Evolutionary conservation across 163 green algal genomes (phyloP).

Genomic region (Trebouxiophyceae sp.): DNA sequence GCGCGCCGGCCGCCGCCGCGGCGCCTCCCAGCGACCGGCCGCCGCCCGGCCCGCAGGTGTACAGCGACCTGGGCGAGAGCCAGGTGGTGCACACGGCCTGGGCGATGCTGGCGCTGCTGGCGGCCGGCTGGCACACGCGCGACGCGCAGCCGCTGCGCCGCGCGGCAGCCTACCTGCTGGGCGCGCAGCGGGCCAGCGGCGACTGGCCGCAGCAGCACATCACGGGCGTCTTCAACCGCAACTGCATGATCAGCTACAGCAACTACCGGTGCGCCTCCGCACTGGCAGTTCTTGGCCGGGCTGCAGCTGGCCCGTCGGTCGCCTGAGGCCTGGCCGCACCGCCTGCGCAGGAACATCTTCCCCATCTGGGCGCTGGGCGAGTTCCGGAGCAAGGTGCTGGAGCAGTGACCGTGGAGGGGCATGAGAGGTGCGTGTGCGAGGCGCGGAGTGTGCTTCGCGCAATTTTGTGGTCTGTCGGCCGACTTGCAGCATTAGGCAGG

Average conservation of each 20-base stretch:
- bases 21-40: too few relatives aligned
- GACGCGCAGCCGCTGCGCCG: constrained; percentile 52
- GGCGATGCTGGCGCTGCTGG: constrained; percentile 88
- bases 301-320: background rate
- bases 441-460: too few relatives aligned
- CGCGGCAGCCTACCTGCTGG: constrained; percentile 42
- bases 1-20: too few relatives aligned
- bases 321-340: background rate
- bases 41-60: constrained; percentile 38
- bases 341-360: constrained; percentile 89
- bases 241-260: constrained; percentile 98
- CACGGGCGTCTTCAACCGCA: constrained; percentile 98
- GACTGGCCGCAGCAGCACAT: constrained; percentile 98
- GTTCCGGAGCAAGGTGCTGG: constrained; percentile 71
- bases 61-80: constrained; percentile 72
- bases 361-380: constrained; percentile 94
- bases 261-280: constrained; percentile 85
- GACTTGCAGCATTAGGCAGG: too few relatives aligned
- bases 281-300: background rate
- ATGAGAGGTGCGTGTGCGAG: too few relatives aligned
- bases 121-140: constrained; percentile 52
- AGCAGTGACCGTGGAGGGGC: too few relatives aligned
- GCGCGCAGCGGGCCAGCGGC: constrained; percentile 49
- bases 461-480: too few relatives aligned
- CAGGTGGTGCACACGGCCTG: constrained; percentile 98